Evolutionary conservation across 208 protist species (phyloP).

Genomic region (Leishmania tropica): DNA sequence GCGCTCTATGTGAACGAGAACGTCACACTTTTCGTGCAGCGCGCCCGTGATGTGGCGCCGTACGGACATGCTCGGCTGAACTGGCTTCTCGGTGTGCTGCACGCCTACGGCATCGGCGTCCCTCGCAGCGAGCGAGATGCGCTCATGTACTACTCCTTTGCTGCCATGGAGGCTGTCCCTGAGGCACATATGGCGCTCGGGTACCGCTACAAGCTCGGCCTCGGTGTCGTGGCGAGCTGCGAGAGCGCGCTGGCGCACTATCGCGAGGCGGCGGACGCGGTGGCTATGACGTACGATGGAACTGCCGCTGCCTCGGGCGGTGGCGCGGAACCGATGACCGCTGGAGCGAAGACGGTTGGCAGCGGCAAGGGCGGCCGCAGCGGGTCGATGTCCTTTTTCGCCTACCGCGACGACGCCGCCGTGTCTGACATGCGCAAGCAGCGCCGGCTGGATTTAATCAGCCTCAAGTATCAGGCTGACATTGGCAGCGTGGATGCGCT

Average conservation of each 20-base stretch:
- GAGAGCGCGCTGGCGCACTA: constrained; percentile 61
- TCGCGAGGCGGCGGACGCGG: constrained; percentile 69
- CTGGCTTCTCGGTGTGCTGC: constrained; percentile 79
- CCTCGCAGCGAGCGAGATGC: constrained; percentile 56
- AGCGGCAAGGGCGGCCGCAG: constrained; percentile 14
- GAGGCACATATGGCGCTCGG: constrained; percentile 85
- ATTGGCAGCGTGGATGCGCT: constrained; percentile 41
- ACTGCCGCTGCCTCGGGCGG: constrained; percentile 16
- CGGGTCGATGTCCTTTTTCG: constrained; percentile 19
- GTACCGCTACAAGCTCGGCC: constrained; percentile 64
- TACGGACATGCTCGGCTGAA: constrained; percentile 77
- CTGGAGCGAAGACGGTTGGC: constrained; percentile 18
- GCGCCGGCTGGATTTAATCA: constrained; percentile 31
- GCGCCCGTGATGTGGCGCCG: constrained; percentile 43
- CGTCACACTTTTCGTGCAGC: constrained; percentile 47
- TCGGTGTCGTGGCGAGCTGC: constrained; percentile 64
- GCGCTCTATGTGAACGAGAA: constrained; percentile 69
- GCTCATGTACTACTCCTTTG: constrained; percentile 82
- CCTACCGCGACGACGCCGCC: constrained; percentile 31
- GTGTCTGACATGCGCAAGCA: constrained; percentile 17
- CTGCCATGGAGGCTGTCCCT: constrained; percentile 65
- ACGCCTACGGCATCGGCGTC: constrained; percentile 81
- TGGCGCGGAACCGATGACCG: neutral
- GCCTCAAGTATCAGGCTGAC: constrained; percentile 66
- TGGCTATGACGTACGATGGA: constrained; percentile 71